These are phyloP conservation scores for Podospora anserina DNA, from an alignment of 495 filamentous ascomycete genomes.

Conservation along the genomic window DNA sequence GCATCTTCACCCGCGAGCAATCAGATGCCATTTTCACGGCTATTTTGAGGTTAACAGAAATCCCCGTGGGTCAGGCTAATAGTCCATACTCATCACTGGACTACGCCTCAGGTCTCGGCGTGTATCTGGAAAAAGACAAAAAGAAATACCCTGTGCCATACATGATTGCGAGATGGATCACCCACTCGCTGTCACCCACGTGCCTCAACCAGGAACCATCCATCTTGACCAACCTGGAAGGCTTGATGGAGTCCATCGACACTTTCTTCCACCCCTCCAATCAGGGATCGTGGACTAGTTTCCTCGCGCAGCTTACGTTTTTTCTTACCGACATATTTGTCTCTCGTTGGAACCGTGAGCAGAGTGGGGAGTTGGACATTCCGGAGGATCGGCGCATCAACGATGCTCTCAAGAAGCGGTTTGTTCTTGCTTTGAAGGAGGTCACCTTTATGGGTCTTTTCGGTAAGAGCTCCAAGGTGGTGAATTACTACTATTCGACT, in stretches of 20 bases:
- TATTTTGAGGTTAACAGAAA: slow-evolving; percentile 83
- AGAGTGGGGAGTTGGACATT: slow-evolving; percentile 82
- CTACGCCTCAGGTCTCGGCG: slow-evolving; percentile 72
- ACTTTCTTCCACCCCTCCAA: slow-evolving; percentile 99
- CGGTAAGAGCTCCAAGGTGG: slow-evolving; percentile 84
- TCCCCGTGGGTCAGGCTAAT: slow-evolving; percentile 92
- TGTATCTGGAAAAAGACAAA: slow-evolving; percentile 84
- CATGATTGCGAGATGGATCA: slow-evolving; percentile 91
- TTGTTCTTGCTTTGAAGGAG: slow-evolving; percentile 86
- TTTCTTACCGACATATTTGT: slow-evolving; percentile 96
- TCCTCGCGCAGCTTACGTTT: slow-evolving; percentile 83
- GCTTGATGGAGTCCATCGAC: slow-evolving; percentile 90
- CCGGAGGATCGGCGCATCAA: slow-evolving; percentile 77
- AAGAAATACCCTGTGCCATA: slow-evolving; percentile 89
- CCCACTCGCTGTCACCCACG: slow-evolving; percentile 85
- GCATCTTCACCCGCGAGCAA: slow-evolving; percentile 89
- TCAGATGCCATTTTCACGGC: slow-evolving; percentile 91
- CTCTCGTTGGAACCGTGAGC: slow-evolving; percentile 95
- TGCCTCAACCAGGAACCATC: slow-evolving; percentile 77
- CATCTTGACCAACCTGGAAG: slow-evolving; percentile 80
- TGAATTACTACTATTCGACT: slow-evolving; percentile 86
- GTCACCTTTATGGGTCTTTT: slow-evolving; percentile 99
- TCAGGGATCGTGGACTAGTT: slow-evolving; percentile 86
- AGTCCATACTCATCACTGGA: slow-evolving; percentile 91
- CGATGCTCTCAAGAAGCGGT: slow-evolving; percentile 75